A percentile compares a stretch with the other conserved stretches of the same genome.
Evolutionary conservation across 176 grass and related monocot species (phyloP).

Genomic region (Zea luxurians): DNA sequence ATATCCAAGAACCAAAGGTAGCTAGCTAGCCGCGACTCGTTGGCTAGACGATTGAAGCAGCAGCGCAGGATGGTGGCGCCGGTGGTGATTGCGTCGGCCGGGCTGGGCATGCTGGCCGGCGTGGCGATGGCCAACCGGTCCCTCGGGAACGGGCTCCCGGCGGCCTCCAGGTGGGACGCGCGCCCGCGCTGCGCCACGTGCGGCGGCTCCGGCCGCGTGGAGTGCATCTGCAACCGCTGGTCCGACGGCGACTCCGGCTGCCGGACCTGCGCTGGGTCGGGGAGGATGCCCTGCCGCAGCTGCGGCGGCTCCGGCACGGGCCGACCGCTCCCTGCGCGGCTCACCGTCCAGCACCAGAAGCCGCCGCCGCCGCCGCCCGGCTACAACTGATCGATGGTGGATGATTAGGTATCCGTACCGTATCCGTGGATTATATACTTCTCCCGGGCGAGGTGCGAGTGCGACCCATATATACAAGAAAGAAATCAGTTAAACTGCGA

Average conservation of each 20-base stretch:
- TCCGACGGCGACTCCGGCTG: slow-evolving; percentile 88
- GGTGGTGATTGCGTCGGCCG: slow-evolving; percentile 67
- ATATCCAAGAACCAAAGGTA: background rate
- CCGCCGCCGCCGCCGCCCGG: slow-evolving; percentile 18
- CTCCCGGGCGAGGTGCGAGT: background rate
- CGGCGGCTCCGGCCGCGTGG: slow-evolving; percentile 67
- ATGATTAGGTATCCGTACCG: background rate
- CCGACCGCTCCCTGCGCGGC: slow-evolving; percentile 59
- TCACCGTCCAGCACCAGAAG: slow-evolving; percentile 41
- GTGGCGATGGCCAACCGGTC: slow-evolving; percentile 63
- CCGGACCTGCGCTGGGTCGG: slow-evolving; percentile 73
- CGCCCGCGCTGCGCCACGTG: slow-evolving; percentile 75
- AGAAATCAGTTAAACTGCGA: background rate
- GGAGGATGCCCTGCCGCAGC: slow-evolving; percentile 70
- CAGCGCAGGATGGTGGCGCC: slow-evolving; percentile 50
- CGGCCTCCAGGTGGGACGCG: slow-evolving; percentile 41
- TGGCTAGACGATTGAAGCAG: background rate
- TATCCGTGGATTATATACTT: background rate
- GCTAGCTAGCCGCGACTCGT: background rate
- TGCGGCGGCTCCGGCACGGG: slow-evolving; percentile 82
- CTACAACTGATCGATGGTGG: slow-evolving; percentile 16
- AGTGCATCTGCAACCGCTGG: slow-evolving; percentile 84
- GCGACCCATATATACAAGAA: background rate
- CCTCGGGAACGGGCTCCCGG: slow-evolving; percentile 36
- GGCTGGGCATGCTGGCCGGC: slow-evolving; percentile 80